A percentile compares a stretch with the other conserved stretches of the same genome.
Evolutionary conservation across 805 yeast species (phyloP).

Genomic region (Lachancea kluyveri): DNA sequence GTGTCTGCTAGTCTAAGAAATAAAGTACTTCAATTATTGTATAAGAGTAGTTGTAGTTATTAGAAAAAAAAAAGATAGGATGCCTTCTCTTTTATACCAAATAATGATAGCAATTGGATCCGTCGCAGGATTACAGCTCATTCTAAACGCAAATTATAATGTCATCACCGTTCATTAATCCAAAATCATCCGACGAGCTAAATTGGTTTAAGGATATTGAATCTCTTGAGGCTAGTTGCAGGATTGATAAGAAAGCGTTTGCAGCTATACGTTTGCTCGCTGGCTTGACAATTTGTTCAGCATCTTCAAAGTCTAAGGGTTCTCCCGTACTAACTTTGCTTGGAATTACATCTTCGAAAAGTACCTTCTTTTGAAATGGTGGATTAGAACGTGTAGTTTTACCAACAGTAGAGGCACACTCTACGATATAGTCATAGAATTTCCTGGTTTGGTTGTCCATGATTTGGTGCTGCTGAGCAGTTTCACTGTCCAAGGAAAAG

Average conservation of each 20-base stretch:
- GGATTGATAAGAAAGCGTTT: conserved; percentile 26
- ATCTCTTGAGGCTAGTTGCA: conserved; percentile 24
- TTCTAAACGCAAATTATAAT: conserved; percentile 14
- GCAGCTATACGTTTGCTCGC: conserved; percentile 24
- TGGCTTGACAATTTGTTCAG: conserved; percentile 2
- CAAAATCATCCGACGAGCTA: conserved; percentile 1
- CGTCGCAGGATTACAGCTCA: no score
- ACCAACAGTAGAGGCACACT: conserved; percentile 18
- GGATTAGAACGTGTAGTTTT: conserved; percentile 15
- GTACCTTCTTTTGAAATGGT: conserved; percentile 15
- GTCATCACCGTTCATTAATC: conserved; percentile 15
- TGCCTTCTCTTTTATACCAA: no score
- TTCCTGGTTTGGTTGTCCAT: conserved; percentile 23
- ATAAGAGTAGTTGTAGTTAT: no score
- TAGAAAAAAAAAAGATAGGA: no score
- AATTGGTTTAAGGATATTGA: conserved; percentile 9
- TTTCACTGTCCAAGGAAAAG: no score
- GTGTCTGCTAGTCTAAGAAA: no score
- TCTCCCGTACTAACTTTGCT: conserved; percentile 12
- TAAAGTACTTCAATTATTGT: no score
- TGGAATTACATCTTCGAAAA: conserved; percentile 27
- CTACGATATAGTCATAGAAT: conserved; percentile 26
- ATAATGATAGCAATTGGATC: no score
- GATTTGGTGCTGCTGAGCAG: conserved; percentile 4
- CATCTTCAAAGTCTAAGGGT: conserved; percentile 3